Base-by-base conservation (phyloP, 257 asterid genomes). In the Fraxinus americana region DNA sequence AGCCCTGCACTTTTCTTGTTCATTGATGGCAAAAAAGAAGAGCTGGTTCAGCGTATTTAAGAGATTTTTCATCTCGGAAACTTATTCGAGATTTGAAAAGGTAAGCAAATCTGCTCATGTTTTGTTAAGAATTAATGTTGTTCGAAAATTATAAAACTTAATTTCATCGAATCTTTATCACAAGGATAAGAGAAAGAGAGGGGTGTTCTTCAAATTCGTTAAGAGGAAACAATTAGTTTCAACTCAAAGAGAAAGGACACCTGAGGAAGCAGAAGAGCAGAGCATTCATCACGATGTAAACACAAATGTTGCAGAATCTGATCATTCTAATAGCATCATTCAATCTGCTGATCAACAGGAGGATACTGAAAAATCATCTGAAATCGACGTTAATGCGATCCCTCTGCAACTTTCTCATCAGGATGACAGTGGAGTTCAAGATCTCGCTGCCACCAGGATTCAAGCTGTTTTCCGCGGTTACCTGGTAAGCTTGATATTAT, bases 381-480 rank as follows among this genome's bases (percentile, higher is more conserved):
- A 50, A 48, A 38, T 82, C 48, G 72, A 70, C 30, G 36, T 50
- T 41, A 27, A 14, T 48, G 75, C 66, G 1, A 9, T 45, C 73
- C 71, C 21, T 61, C 52, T 80, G 38, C 70, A 73, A 67, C 19
- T 48, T 70, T 41, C 77, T 50, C 69, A 41, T 61, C 67, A 72
- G 69, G 66, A 72, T 68, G 77, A 61, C 17, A 54, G 61, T 73
- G 84, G 79, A 72, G 65, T 83, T 76, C 85, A 32, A 73, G 79
- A 77, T 69, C 73, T 74, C 52, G 91, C 96, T 68, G 93, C 96
- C 80, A 90, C 72, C 81, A 90, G 74, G 82, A 88, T 94, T 78
- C 98, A 94, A 87, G 87, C 98, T 63, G 91, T 89, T 65, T 92
- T 89, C 73, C 91, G 98, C 1, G 88, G 96, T 73, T 89, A 84